phyloP scores from a whole-genome alignment of 2,329 filamentous ascomycete genomes.

The Cladosporium halotolerans region DNA sequence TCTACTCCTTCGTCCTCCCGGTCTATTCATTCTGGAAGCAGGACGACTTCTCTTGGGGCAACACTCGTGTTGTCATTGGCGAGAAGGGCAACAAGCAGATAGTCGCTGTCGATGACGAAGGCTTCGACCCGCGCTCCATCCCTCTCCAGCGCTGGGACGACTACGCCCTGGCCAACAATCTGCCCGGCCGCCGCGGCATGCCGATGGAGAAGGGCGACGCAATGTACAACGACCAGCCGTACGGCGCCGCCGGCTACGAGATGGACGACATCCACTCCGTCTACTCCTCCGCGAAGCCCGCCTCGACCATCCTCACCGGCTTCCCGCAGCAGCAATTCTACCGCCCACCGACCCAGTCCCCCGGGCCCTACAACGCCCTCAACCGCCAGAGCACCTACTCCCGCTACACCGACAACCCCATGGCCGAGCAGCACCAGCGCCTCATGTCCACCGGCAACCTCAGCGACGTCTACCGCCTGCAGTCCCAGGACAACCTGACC shows the following conservation, averaged over 20 bases:
- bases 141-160: constrained; percentile 97
- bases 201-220: constrained; percentile 53
- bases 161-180: constrained; percentile 77
- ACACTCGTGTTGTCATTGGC: constrained; percentile 92
- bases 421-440: constrained; percentile 39
- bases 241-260: constrained; percentile 61
- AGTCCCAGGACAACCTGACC: constrained; percentile 30
- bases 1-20: constrained; percentile 85
- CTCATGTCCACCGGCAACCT: constrained; percentile 56
- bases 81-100: constrained; percentile 88
- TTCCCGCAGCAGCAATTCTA: constrained; percentile 52
- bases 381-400: constrained; percentile 70
- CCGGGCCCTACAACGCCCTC: constrained; percentile 62
- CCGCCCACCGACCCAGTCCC: constrained; percentile 66
- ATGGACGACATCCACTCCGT: constrained; percentile 98
- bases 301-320: constrained; percentile 79
- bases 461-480: constrained; percentile 37
- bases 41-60: constrained; percentile 98
- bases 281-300: constrained; percentile 84
- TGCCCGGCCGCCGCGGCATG: constrained; percentile 81
- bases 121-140: constrained; percentile 85
- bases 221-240: constrained; percentile 16
- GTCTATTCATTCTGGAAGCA: constrained; percentile 99
- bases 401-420: constrained; percentile 54
- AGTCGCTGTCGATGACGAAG: constrained; percentile 75